Evolutionary conservation across 2,329 filamentous ascomycete species (phyloP), one percentile per base, ranked within the genome.

Genomic region (Coleophoma crateriformis): DNA sequence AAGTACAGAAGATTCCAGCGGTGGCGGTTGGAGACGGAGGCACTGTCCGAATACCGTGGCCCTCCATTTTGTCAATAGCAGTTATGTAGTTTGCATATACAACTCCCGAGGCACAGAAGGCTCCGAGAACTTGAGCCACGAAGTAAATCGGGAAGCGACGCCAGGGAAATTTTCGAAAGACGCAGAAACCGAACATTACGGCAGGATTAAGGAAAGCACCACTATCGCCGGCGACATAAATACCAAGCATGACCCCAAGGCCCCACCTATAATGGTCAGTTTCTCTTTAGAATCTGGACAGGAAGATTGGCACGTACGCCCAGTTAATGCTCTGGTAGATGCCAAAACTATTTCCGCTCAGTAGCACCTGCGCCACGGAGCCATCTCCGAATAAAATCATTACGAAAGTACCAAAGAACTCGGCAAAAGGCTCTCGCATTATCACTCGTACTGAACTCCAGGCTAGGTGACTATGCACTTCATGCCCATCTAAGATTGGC

Each of bases 1-100:
- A 89, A 0, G 86, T 88, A 71, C 81, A 85, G 64, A 89, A 89
- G 55, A 90, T 81, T 2, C 79, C 84, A 0, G 82, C 86, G 0
- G 84, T 84, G 1, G 84, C 76, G 41, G 78, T 85, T 22, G 68
- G 63, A 8, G 70, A 76, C 38, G 67, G 78, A 8, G 75, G 76
- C 0, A 88, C 84, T 1, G 83, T 88, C 20, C 85, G 75, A 50
- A 85, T 72, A 13, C 75, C 71, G 3, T 73, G 65, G 13, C 83
- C 85, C 63, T 88, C 84, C 57, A 78, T 82, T 19, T 67, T 64
- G 56, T 87, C 76, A 56, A 89, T 86, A 33, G 82, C 82, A 6
- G 76, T 78, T 49, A 77, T 76, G 64, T 84, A 84, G 66, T 84
- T 84, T 19, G 71, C 79, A 59, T 84, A 84, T 13, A 84, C 73